Conservation (phyloP, 2,329 filamentous ascomycete species). For the Microsporum ferrugineum region DNA sequence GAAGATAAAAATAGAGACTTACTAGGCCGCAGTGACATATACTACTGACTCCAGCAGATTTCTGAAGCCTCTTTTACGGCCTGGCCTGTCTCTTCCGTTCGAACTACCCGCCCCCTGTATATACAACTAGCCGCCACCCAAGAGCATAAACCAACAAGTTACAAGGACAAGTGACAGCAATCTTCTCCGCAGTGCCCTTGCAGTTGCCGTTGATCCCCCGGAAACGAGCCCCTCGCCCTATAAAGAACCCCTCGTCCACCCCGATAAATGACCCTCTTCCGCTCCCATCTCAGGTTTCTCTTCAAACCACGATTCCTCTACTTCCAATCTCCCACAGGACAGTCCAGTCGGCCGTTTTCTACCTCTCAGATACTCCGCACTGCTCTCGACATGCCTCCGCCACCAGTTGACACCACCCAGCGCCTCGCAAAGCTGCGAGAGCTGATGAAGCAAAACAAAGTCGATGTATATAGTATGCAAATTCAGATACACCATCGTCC, state of each 20-base stretch:
- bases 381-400: constrained; percentile 48
- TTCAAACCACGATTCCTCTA: not conserved
- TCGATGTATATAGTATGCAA: constrained; percentile 79
- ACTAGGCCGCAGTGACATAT: not conserved
- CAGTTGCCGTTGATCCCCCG: constrained; percentile 6
- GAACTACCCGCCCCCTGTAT: not conserved
- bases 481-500: constrained; percentile 14
- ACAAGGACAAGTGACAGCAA: not conserved
- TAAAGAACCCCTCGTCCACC: constrained; percentile 15
- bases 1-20: not conserved
- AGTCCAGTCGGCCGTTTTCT: constrained; percentile 29
- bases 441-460: constrained; percentile 74
- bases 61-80: not conserved
- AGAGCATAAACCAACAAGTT: not conserved
- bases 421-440: constrained; percentile 65
- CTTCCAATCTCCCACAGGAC: constrained; percentile 14
- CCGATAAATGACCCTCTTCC: constrained; percentile 20
- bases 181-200: constrained; percentile 1
- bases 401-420: constrained; percentile 63
- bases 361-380: constrained; percentile 25
- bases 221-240: constrained; percentile 17
- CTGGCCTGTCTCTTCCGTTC: not conserved
- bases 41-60: not conserved
- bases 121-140: not conserved
- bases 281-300: constrained; percentile 6